Base-by-base conservation (phyloP, 225 moss, liverwort and hornwort genomes). In the Physcomitrium patens region DNA sequence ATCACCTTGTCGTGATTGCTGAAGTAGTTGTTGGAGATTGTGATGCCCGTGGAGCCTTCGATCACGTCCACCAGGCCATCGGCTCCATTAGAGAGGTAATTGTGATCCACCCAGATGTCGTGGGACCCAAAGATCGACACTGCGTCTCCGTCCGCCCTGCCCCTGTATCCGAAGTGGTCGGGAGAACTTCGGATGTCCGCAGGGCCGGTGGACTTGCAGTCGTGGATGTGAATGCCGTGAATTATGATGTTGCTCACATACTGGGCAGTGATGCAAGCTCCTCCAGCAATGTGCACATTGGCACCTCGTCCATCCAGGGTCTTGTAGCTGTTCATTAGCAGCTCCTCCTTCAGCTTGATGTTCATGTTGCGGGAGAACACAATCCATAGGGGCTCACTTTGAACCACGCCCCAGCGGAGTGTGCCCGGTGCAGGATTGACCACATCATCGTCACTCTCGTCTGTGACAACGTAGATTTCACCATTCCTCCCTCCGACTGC, bases 1-100 rank as follows among this genome's bases (percentile, higher is more conserved):
- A 88, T 88, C 73, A 88, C 88, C 71, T 88, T 88, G 61, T 88
- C 88, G 76, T 88, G 88, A 28, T 88, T 83, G 14, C 71, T 78
- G 65, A 88, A 85, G 79, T 82, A 88, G 44, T 85, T 85, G 80
- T 88, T 88, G 37, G 88, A 88, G 57, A 88, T 83, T 0, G 88
- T 88, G 53, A 88, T 42, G 4, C 55, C 58, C 0, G 88, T 85
- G 69, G 88, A 88, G 27, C 77, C 79, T 76, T 85, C 78, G 41
- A 82, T 85, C 24, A 80, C 88, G 78, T 88, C 88, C 15, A 88
- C 80, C 55, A 88, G 51, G 18, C 88, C 88, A 14, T 88, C 88
- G 0, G 80, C 71, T 0, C 64, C 37, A 7, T 79, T 71, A n/a
- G 88, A 77, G 48, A 88, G 67, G 20, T 14, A 88, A 43, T 85